Conservation (phyloP, 2,329 filamentous ascomycete genomes). For the Fusarium aywerte region DNA sequence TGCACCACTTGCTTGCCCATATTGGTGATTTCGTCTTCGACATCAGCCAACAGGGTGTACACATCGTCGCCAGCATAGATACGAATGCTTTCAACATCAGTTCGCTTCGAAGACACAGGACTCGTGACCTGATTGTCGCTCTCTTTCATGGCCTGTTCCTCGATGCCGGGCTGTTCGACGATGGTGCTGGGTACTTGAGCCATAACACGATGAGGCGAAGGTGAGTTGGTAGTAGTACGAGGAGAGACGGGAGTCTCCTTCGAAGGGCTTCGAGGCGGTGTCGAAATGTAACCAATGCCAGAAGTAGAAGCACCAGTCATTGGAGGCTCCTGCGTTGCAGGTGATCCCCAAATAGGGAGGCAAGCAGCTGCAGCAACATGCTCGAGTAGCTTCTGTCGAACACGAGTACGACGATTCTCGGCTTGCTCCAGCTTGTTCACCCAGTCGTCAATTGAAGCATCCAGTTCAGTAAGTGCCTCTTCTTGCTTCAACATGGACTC, state of each 20-base stretch:
- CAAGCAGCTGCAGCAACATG: conserved; percentile 79
- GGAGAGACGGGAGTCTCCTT: conserved; percentile 53
- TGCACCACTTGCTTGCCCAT: conserved; percentile 46
- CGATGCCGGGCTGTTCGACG: conserved; percentile 61
- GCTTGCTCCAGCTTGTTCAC: conserved; percentile 81
- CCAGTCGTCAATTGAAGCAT: conserved; percentile 83
- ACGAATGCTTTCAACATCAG: conserved; percentile 71
- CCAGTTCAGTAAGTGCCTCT: conserved; percentile 80
- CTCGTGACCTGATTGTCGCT: conserved; percentile 42
- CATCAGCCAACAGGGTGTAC: conserved; percentile 73
- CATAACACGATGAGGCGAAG: conserved; percentile 63
- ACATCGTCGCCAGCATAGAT: conserved; percentile 76
- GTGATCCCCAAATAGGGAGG: conserved; percentile 51
- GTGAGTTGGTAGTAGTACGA: conserved; percentile 53
- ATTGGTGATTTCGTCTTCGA: conserved; percentile 62
- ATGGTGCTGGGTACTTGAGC: conserved; percentile 68
- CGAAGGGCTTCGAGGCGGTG: conserved; percentile 69
- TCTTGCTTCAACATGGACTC: conserved; percentile 83
- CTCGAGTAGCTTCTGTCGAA: conserved; percentile 83
- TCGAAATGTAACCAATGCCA: conserved; percentile 59
- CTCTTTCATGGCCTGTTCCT: conserved; percentile 51
- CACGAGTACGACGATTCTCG: conserved; percentile 78
- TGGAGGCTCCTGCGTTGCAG: conserved; percentile 53
- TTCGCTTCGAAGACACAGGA: conserved; percentile 47
- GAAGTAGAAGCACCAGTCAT: conserved; percentile 54